Evolutionary conservation across 352 stramenopile species (phyloP), one percentile per base, ranked within the genome.

Genomic region (Pythium phragmiticola): DNA sequence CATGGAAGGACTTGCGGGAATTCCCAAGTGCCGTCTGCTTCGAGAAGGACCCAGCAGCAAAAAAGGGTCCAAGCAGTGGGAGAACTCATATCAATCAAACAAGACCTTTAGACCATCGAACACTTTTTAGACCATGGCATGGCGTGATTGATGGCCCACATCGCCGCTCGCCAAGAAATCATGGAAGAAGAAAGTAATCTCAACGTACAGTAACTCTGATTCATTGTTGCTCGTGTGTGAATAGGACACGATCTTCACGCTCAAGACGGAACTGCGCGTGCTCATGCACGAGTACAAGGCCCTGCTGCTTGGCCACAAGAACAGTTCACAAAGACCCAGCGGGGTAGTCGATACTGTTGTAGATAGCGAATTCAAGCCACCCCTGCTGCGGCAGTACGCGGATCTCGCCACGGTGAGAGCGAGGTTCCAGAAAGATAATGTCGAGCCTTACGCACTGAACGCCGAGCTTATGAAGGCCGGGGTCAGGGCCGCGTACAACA

Each of bases 171-270:
- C 88, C 47, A 84, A 83, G 50, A 79, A 77, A 57, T 88, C 78
- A 45, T 88, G 43, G 26, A 87, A 88, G 73, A 88, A 90, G 49
- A 72, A 86, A 51, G 81, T 88, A 80, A 62, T 26, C 11, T 13
- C 34, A 39, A 39, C 3, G 33, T 37, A 37, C 33, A 37, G 34
- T 39, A 39, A 30, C 26, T 30, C 34, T 39, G 11, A 39, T 39
- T 39, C 7, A 39, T 39, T 39, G 11, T 39, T 13, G 34, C 34
- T 21, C 21, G 9, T 36, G 41, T 51, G 9, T 39, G 13, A 21
- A 16, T 47, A 89, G 80, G 78, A 55, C 48, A 86, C 75, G 42
- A 71, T 89, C 26, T 56, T 75, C 7, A 72, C 78, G 33, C 75
- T 89, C 21, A 76, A 73, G 55, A 64, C 59, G 2, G 74, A 89